Evolutionary conservation across 768 basidiomycete species (phyloP).

Genomic region (Leccinum fibrillosum): DNA sequence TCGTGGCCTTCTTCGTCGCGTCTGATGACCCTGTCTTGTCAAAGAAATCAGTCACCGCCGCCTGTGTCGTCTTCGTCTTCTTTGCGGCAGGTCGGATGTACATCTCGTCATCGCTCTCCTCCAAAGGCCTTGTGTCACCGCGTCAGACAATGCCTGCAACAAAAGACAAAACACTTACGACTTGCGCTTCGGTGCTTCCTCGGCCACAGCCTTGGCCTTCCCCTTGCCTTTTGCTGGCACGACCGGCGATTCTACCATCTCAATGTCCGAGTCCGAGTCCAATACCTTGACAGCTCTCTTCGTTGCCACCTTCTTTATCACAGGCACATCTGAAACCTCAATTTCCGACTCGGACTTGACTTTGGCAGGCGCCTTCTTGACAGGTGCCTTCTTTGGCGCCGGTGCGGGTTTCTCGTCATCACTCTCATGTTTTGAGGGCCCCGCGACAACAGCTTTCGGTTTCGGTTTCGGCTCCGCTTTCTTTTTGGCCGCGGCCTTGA

Average conservation of each 20-base stretch:
- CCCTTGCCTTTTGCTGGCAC: constrained; percentile 38
- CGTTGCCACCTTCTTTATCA: constrained; percentile 18
- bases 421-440: constrained; percentile 44
- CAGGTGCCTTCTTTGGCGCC: constrained; percentile 31
- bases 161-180: constrained; percentile 41
- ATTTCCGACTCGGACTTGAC: constrained; percentile 40
- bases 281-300: constrained; percentile 23
- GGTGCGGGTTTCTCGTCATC: constrained; percentile 35
- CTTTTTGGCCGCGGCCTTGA: constrained; percentile 43
- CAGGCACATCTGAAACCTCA: constrained; percentile 27
- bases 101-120: constrained; percentile 37
- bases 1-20: constrained; percentile 37
- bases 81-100: constrained; percentile 48
- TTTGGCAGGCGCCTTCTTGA: constrained; percentile 32
- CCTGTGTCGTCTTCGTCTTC: constrained; percentile 44
- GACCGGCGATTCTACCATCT: constrained; percentile 25
- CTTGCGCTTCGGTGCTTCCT: constrained; percentile 56
- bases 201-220: constrained; percentile 39
- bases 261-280: constrained; percentile 40
- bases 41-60: constrained; percentile 60
- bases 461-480: constrained; percentile 31
- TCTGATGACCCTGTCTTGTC: constrained; percentile 39
- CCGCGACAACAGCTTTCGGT: constrained; percentile 28
- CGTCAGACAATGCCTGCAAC: constrained; percentile 10
- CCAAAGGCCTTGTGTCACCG: constrained; percentile 27